These are phyloP conservation scores for Boletus rubropictus DNA, from an alignment of 768 basidiomycete genomes.

Conservation along the genomic window DNA sequence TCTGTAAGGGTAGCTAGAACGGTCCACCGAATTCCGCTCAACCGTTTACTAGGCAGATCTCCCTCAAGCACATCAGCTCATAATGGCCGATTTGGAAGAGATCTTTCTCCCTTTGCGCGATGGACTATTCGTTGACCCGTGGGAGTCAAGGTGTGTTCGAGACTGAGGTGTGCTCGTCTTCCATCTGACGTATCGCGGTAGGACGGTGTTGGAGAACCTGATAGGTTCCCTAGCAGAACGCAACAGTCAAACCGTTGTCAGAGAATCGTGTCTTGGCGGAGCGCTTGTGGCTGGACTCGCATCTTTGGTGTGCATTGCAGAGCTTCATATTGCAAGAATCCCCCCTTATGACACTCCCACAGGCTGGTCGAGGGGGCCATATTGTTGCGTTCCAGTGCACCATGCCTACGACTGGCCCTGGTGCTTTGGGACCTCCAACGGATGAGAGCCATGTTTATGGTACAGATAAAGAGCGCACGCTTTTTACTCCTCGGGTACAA, in stretches of 20 bases:
- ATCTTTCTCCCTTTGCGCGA: constrained; percentile 74
- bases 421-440: constrained; percentile 52
- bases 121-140: constrained; percentile 73
- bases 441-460: constrained; percentile 68
- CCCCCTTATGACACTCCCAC: constrained; percentile 8
- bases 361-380: constrained; percentile 74
- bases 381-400: constrained; percentile 65
- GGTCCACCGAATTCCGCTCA: constrained; percentile 14
- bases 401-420: constrained; percentile 66
- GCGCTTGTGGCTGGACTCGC: constrained; percentile 67
- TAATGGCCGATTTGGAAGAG: constrained; percentile 89
- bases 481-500: constrained; percentile 75
- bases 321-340: constrained; percentile 10
- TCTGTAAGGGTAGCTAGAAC: constrained; percentile 49
- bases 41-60: constrained; percentile 36
- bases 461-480: constrained; percentile 76
- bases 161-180: not conserved
- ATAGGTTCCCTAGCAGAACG: constrained; percentile 60
- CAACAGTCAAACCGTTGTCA: constrained; percentile 43
- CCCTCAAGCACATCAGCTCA: constrained; percentile 57
- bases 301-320: constrained; percentile 49
- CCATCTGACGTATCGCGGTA: constrained; percentile 27
- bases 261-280: constrained; percentile 71
- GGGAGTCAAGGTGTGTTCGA: constrained; percentile 56
- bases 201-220: constrained; percentile 58